Evolutionary conservation across 1,284 basidiomycete species (phyloP).

Genomic region (Coniferiporia weirii): DNA sequence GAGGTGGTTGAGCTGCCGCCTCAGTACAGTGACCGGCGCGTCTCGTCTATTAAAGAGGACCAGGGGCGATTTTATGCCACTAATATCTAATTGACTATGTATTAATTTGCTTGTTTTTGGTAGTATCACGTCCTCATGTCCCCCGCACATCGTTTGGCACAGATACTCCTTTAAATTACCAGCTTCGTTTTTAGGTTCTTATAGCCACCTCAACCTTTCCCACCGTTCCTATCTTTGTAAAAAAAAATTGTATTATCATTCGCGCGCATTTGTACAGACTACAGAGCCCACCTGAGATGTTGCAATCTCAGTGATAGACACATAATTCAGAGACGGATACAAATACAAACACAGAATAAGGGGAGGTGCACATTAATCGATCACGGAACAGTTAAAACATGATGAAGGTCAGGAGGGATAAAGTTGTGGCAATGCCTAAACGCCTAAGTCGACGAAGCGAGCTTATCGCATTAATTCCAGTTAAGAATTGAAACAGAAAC

Average conservation of each 20-base stretch:
- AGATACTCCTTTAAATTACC: too few species aligned
- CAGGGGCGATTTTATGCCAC: too few species aligned
- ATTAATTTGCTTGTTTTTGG: neutral
- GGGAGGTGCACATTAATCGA: neutral
- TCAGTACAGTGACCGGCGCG: constrained; percentile 55
- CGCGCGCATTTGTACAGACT: neutral
- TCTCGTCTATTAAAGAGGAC: neutral
- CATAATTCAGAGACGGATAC: neutral
- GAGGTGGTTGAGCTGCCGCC: constrained; percentile 72
- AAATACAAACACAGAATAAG: constrained; percentile 6
- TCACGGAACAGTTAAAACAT: constrained; percentile 4
- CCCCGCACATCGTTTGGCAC: too few species aligned
- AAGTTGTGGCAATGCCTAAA: neutral
- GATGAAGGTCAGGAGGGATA: constrained; percentile 1
- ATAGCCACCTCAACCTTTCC: too few species aligned
- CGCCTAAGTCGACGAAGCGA: neutral
- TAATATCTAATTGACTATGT: neutral
- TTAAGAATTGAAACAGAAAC: constrained; percentile 8
- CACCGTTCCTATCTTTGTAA: too few species aligned
- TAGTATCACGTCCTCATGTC: neutral
- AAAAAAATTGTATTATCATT: too few species aligned
- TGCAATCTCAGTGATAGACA: neutral
- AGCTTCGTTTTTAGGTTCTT: too few species aligned
- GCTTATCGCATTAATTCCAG: neutral
- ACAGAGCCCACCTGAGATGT: neutral